A percentile compares a stretch with the other conserved stretches of the same genome.
These are phyloP conservation scores for Tetrapisispora nanseiensis DNA, from an alignment of 805 yeast genomes.

Conservation along the genomic window DNA sequence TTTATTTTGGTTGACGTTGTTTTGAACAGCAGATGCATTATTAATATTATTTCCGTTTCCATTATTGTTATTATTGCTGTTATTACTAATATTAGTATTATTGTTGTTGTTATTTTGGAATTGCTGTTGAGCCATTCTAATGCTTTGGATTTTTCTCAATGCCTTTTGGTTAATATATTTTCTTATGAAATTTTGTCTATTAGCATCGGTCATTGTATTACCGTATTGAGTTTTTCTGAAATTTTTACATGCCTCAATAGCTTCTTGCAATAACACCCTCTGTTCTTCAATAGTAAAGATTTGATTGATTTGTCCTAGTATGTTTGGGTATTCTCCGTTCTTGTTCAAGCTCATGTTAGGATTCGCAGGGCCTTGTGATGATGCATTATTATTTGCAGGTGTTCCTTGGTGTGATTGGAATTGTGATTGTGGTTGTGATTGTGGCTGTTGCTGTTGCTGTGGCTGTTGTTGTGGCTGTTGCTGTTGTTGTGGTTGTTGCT, in stretches of 20 bases:
- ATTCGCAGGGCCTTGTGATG: constrained; percentile 21
- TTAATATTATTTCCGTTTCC: neutral
- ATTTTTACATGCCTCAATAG: constrained; percentile 29
- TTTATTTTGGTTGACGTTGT: neutral
- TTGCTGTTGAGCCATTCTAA: constrained; percentile 21
- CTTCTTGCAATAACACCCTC: constrained; percentile 28
- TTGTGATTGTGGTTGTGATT: constrained; percentile 9
- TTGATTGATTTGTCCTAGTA: constrained; percentile 27
- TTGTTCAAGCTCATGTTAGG: constrained; percentile 21
- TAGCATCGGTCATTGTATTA: constrained; percentile 21
- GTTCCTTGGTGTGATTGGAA: neutral
- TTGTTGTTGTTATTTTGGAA: neutral
- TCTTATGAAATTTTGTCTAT: constrained; percentile 27
- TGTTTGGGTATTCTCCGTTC: constrained; percentile 26
- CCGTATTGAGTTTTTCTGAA: constrained; percentile 28
- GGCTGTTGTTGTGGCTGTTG: constrained; percentile 16
- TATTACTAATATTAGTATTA: constrained; percentile 1
- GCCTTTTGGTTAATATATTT: constrained; percentile 31
- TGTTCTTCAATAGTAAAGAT: constrained; percentile 30
- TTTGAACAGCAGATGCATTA: neutral
- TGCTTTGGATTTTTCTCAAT: constrained; percentile 26
- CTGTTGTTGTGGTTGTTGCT: constrained; percentile 16
- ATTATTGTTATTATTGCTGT: neutral
- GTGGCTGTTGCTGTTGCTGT: constrained; percentile 1
- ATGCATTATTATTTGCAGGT: constrained; percentile 8